phyloP scores from a whole-genome alignment of 495 filamentous ascomycete genomes.

The Bathelium albidoporum region DNA sequence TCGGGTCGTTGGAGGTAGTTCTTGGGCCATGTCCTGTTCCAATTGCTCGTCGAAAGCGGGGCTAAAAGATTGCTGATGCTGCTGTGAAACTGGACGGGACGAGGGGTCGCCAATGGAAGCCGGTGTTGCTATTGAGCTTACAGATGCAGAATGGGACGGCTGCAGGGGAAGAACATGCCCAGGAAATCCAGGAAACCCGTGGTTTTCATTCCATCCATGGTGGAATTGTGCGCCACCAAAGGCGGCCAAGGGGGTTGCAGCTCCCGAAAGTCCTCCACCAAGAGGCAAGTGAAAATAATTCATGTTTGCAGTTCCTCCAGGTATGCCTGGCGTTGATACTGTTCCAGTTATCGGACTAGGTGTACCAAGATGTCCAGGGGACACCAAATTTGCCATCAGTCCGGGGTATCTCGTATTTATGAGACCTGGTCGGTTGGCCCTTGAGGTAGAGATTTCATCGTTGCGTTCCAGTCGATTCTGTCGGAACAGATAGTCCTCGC shows the following conservation, averaged over 20 bases:
- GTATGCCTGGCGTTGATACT: constrained; percentile 64
- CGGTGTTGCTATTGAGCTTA: constrained; percentile 28
- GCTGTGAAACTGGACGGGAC: constrained; percentile 29
- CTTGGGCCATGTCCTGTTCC: constrained; percentile 9
- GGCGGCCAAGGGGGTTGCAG: constrained; percentile 76
- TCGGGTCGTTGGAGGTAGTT: constrained; percentile 10
- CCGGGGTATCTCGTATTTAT: neutral
- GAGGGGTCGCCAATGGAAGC: constrained; percentile 21
- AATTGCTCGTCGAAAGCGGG: neutral
- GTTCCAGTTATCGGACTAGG: constrained; percentile 52
- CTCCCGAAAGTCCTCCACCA: constrained; percentile 65
- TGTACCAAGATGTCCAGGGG: neutral
- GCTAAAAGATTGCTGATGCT: constrained; percentile 14
- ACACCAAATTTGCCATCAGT: neutral
- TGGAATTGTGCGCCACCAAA: constrained; percentile 60
- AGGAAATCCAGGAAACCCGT: constrained; percentile 10
- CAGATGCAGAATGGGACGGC: constrained; percentile 20
- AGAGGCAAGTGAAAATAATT: constrained; percentile 86
- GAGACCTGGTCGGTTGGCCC: neutral
- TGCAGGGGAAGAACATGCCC: constrained; percentile 11
- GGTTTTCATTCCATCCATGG: constrained; percentile 33
- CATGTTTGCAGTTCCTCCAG: constrained; percentile 77
- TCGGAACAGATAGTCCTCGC: neutral
- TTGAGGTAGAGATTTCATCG: neutral
- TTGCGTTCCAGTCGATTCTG: neutral